Evolutionary conservation across 805 yeast species (phyloP).

Genomic region (Candida xiaguanensis): DNA sequence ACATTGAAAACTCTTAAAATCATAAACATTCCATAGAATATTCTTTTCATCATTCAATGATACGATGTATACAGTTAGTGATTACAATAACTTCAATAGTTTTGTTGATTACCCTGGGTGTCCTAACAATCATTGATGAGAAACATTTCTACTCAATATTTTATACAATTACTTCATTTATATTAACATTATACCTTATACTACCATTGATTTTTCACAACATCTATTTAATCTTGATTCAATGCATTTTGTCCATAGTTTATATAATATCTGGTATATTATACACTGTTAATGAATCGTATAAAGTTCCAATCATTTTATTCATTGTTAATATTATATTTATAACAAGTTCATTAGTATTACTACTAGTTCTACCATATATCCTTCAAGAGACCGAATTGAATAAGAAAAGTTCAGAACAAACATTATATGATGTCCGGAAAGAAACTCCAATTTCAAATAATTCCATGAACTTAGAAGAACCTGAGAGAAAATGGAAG

Average conservation of each 20-base stretch:
- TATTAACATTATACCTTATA: conserved; percentile 3
- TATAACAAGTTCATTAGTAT: conserved; percentile 8
- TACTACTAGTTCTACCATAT: conserved; percentile 1
- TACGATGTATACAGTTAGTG: conserved; percentile 7
- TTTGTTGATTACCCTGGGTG: conserved; percentile 3
- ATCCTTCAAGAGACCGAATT: background rate
- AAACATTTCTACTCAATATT: conserved; percentile 1
- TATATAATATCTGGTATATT: conserved; percentile 13
- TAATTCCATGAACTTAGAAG: background rate
- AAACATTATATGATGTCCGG: conserved; percentile 4
- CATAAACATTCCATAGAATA: background rate
- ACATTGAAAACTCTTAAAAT: background rate
- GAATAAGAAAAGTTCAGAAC: conserved; percentile 2
- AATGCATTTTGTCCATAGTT: conserved; percentile 8
- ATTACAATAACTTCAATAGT: background rate
- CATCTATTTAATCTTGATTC: conserved; percentile 7
- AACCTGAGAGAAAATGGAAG: conserved; percentile 17
- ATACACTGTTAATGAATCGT: background rate
- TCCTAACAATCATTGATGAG: conserved; percentile 2
- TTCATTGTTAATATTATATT: conserved; percentile 11
- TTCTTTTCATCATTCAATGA: conserved; percentile 2
- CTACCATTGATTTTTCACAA: conserved; percentile 6
- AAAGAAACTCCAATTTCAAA: conserved; percentile 1
- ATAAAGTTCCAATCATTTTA: conserved; percentile 5
- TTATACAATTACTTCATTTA: conserved; percentile 7